Evolutionary conservation across 805 yeast species (phyloP).

Genomic region (Lachancea mirantina): DNA sequence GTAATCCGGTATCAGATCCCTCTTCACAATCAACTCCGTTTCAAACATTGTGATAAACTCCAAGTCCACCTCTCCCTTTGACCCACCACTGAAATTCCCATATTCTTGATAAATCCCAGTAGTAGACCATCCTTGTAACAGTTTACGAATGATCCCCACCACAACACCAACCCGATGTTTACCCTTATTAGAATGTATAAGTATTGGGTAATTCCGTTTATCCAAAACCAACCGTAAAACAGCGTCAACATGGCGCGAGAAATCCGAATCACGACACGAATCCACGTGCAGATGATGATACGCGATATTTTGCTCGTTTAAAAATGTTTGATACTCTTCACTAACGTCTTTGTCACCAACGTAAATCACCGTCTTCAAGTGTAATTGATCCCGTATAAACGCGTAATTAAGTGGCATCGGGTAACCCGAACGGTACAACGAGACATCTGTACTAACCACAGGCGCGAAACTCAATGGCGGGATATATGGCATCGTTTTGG

Average conservation of each 20-base stretch:
- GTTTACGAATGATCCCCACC: conserved; percentile 83
- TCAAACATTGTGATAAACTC: conserved; percentile 83
- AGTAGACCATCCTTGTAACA: conserved; percentile 87
- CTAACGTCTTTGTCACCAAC: conserved; percentile 60
- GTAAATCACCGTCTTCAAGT: conserved; percentile 73
- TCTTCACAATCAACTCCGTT: conserved; percentile 47
- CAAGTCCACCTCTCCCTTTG: conserved; percentile 81
- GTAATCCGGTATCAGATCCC: conserved; percentile 54
- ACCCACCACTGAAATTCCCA: conserved; percentile 81
- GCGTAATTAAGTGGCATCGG: conserved; percentile 82
- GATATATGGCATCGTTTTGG: conserved; percentile 40
- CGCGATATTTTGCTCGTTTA: conserved; percentile 43
- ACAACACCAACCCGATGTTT: conserved; percentile 91
- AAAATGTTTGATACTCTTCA: conserved; percentile 62
- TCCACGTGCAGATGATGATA: conserved; percentile 59
- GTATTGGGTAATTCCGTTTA: conserved; percentile 71
- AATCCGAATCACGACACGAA: conserved; percentile 69
- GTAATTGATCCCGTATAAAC: conserved; percentile 58
- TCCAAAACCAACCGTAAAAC: conserved; percentile 54
- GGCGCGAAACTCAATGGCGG: conserved; percentile 91
- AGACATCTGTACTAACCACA: conserved; percentile 58
- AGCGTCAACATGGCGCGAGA: conserved; percentile 46
- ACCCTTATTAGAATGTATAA: conserved; percentile 94
- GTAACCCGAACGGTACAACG: conserved; percentile 86
- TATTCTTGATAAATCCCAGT: conserved; percentile 93